These are phyloP conservation scores for Malassezia brasiliensis DNA, from an alignment of 1,284 basidiomycete genomes.

Conservation along the genomic window DNA sequence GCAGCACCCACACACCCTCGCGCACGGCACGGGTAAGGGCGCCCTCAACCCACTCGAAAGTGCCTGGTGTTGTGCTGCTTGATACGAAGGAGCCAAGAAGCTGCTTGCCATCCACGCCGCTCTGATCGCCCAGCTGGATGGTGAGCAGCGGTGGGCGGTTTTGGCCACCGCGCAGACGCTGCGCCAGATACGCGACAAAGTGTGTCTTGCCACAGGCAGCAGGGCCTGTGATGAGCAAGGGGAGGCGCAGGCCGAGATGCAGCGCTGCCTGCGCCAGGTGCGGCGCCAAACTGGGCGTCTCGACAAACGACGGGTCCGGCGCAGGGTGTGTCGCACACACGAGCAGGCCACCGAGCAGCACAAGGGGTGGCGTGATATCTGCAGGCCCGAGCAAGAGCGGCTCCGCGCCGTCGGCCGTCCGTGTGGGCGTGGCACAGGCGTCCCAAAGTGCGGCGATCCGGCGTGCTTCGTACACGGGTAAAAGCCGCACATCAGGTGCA, in stretches of 20 bases:
- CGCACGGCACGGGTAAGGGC: conserved; percentile 80
- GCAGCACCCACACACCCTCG: conserved; percentile 83
- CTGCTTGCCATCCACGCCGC: conserved; percentile 72
- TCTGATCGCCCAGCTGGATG: conserved; percentile 63
- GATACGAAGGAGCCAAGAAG: conserved; percentile 89
- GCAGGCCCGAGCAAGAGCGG: background rate
- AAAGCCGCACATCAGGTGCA: background rate
- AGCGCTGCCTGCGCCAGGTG: conserved; percentile 61
- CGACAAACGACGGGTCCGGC: conserved; percentile 49
- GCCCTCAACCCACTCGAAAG: conserved; percentile 94
- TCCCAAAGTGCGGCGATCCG: conserved; percentile 10
- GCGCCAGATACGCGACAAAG: conserved; percentile 63
- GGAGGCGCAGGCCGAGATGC: conserved; percentile 61
- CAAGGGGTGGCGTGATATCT: background rate
- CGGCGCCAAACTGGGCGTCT: conserved; percentile 58
- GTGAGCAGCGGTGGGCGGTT: conserved; percentile 61
- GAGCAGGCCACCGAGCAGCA: conserved; percentile 29
- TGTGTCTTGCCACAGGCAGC: conserved; percentile 85
- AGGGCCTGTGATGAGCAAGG: conserved; percentile 73
- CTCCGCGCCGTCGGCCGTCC: background rate
- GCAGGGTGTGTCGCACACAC: conserved; percentile 15
- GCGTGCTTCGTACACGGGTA: conserved; percentile 8
- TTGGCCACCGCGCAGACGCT: conserved; percentile 29
- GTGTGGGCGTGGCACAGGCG: background rate
- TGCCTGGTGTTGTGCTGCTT: conserved; percentile 71